Conservation (phyloP, 1,284 basidiomycete genomes). For the Cryptococcus sp. region DNA sequence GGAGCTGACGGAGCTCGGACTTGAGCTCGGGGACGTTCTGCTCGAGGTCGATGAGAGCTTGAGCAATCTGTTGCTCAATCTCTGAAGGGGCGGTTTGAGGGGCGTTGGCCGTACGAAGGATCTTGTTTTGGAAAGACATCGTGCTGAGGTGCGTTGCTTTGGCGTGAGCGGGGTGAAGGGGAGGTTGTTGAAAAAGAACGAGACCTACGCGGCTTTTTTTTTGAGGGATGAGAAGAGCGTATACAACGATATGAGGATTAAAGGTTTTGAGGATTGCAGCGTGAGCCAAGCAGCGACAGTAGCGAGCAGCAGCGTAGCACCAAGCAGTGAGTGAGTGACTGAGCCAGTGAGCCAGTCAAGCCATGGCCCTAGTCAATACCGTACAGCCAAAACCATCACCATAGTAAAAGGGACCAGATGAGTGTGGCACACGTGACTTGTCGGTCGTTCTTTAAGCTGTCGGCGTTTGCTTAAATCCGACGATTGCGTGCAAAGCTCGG, state of each 20-base stretch:
- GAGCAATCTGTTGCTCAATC: slow-evolving; percentile 88
- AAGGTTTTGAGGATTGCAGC: too few relatives aligned
- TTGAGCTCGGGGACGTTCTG: slow-evolving; percentile 98
- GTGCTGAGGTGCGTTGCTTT: neutral
- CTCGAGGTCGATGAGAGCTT: slow-evolving; percentile 97
- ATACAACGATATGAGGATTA: neutral
- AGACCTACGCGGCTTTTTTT: neutral
- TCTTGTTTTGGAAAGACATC: slow-evolving; percentile 61
- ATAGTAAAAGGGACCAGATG: neutral
- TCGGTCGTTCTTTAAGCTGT: neutral
- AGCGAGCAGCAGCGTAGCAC: too few relatives aligned
- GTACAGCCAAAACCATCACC: neutral
- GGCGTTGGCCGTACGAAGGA: slow-evolving; percentile 93
- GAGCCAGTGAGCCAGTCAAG: neutral
- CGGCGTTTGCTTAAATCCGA: slow-evolving; percentile 14
- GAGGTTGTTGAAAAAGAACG: neutral
- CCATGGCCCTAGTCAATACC: neutral
- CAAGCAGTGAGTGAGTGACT: too few relatives aligned
- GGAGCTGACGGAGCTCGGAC: slow-evolving; percentile 89
- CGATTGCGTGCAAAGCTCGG: neutral
- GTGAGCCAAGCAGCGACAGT: too few relatives aligned
- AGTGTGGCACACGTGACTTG: neutral
- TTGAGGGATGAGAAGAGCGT: neutral
- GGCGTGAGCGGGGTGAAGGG: slow-evolving; percentile 1
- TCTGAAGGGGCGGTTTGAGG: slow-evolving; percentile 86